Percentiles rank a stretch among this genome's conserved stretches.
These are phyloP conservation scores for Beauveria australis DNA, from an alignment of 2,329 filamentous ascomycete species.

Conservation along the genomic window DNA sequence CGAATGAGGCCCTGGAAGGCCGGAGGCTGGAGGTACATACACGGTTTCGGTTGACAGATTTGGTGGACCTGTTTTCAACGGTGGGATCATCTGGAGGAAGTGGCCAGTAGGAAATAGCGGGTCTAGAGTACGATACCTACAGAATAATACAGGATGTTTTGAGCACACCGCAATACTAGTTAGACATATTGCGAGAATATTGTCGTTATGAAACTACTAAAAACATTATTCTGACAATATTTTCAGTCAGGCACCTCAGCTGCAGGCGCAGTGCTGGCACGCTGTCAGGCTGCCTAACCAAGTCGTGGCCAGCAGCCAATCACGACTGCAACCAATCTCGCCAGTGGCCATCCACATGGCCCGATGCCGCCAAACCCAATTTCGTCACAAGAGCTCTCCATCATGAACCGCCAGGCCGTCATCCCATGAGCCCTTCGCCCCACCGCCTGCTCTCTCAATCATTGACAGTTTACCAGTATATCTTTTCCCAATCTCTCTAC, in stretches of 20 bases:
- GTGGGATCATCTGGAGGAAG: too few relatives aligned
- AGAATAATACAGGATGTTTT: too few relatives aligned
- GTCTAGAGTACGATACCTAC: too few relatives aligned
- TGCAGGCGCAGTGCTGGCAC: background rate
- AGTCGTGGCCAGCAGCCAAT: background rate
- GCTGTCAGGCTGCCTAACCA: background rate
- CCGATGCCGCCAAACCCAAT: conserved; percentile 10
- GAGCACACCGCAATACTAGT: too few relatives aligned
- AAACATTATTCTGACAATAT: background rate
- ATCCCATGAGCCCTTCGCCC: conserved; percentile 9
- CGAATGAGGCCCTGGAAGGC: too few relatives aligned
- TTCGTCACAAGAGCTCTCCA: conserved; percentile 10
- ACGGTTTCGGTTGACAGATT: too few relatives aligned
- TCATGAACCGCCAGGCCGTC: conserved; percentile 3
- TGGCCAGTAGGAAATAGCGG: too few relatives aligned
- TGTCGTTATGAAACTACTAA: background rate
- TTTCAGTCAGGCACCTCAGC: background rate
- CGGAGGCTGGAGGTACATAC: too few relatives aligned
- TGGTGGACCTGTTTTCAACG: too few relatives aligned
- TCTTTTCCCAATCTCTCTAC: background rate
- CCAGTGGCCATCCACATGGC: conserved; percentile 6
- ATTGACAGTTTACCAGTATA: background rate
- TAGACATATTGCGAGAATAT: too few relatives aligned
- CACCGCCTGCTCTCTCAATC: background rate
- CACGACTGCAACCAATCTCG: background rate